A percentile compares a stretch with the other conserved stretches of the same genome.
phyloP scores from a whole-genome alignment of 257 asterid species.

The Solanum microdontum region DNA sequence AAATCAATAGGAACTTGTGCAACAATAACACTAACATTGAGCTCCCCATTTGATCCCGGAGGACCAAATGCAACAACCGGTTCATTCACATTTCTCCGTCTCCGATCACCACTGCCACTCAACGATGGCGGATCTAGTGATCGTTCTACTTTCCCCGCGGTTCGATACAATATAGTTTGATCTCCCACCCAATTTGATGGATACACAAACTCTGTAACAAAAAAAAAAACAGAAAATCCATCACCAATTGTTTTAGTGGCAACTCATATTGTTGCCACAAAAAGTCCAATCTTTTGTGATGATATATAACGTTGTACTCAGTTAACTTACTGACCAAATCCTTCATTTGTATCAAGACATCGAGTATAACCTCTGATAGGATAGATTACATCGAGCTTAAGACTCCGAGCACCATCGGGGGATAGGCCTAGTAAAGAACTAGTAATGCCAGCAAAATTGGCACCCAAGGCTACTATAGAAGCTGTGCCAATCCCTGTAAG shows the following conservation, averaged over 20 bases:
- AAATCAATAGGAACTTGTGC: slow-evolving; percentile 60
- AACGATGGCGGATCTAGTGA: slow-evolving; percentile 63
- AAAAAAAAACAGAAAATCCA: neutral
- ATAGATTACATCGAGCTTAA: slow-evolving; percentile 70
- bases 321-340: slow-evolving; percentile 50
- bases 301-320: neutral
- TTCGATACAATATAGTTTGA: slow-evolving; percentile 62
- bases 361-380: slow-evolving; percentile 66
- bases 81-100: slow-evolving; percentile 39
- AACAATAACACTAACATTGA: slow-evolving; percentile 83
- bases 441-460: slow-evolving; percentile 70
- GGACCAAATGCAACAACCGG: slow-evolving; percentile 90
- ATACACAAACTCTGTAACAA: slow-evolving; percentile 52
- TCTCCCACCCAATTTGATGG: slow-evolving; percentile 91
- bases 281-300: neutral
- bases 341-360: slow-evolving; percentile 49
- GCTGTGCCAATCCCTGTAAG: slow-evolving; percentile 57
- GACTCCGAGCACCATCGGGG: slow-evolving; percentile 57
- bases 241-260: neutral
- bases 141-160: slow-evolving; percentile 69
- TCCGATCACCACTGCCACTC: slow-evolving; percentile 9
- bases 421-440: slow-evolving; percentile 65
- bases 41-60: slow-evolving; percentile 90
- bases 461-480: slow-evolving; percentile 58
- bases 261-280: neutral